A percentile compares a stretch with the other conserved stretches of the same genome.
These are phyloP conservation scores for Aspergillus oerlinghausenensis DNA, from an alignment of 2,329 filamentous ascomycete species.

Conservation along the genomic window DNA sequence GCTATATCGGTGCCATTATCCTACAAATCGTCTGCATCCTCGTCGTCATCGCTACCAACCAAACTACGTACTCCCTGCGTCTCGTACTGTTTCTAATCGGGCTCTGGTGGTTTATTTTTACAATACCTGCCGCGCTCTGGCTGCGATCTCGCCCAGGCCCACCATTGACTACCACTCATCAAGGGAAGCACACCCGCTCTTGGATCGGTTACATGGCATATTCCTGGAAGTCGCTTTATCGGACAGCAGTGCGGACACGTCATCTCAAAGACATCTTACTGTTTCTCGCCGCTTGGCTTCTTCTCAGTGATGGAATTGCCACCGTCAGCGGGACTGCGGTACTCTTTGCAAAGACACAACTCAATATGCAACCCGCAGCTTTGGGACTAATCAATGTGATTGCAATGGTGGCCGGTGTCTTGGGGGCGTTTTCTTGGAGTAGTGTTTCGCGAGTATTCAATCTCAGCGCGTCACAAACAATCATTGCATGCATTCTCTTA, in stretches of 20 bases:
- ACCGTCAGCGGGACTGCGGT: slow-evolving; percentile 93
- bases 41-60: slow-evolving; percentile 67
- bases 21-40: slow-evolving; percentile 78
- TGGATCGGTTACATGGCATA: slow-evolving; percentile 71
- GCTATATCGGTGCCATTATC: slow-evolving; percentile 80
- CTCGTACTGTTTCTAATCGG: slow-evolving; percentile 84
- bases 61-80: slow-evolving; percentile 78
- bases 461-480: slow-evolving; percentile 77
- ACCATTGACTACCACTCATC: slow-evolving; percentile 53
- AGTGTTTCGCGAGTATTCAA: slow-evolving; percentile 66
- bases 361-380: slow-evolving; percentile 83
- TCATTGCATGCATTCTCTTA: slow-evolving; percentile 82
- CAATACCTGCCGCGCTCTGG: slow-evolving; percentile 82
- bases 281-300: slow-evolving; percentile 88
- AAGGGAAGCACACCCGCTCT: slow-evolving; percentile 39
- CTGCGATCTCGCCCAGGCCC: slow-evolving; percentile 84
- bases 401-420: slow-evolving; percentile 74
- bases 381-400: slow-evolving; percentile 92
- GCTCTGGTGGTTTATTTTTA: slow-evolving; percentile 89
- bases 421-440: slow-evolving; percentile 87
- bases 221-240: slow-evolving; percentile 81
- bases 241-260: slow-evolving; percentile 70
- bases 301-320: slow-evolving; percentile 88
- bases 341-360: slow-evolving; percentile 87
- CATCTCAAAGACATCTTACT: slow-evolving; percentile 74